Evolutionary conservation across 177 flowering plant genomes (phyloP).

Genomic region (Telopea speciosissima): DNA sequence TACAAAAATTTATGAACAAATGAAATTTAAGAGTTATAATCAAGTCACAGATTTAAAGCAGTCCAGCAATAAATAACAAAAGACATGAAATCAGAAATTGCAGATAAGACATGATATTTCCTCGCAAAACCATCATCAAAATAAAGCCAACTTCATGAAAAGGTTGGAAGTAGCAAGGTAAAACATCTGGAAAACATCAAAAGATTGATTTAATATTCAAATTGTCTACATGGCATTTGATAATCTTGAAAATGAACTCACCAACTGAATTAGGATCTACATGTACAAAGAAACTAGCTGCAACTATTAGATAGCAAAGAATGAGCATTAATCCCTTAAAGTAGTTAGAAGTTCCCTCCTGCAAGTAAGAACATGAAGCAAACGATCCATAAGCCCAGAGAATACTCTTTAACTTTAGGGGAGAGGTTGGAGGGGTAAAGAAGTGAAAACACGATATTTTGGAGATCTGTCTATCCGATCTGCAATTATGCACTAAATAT

Average conservation of each 20-base stretch:
- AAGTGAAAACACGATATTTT: no score
- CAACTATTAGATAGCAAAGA: slow-evolving; percentile 79
- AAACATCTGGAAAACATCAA: neutral
- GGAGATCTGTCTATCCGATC: neutral
- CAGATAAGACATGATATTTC: no score
- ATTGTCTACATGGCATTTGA: neutral
- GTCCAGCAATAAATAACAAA: neutral
- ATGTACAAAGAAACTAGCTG: slow-evolving; percentile 87
- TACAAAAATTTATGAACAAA: no score
- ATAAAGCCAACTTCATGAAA: neutral
- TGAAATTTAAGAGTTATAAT: neutral
- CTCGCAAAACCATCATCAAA: neutral
- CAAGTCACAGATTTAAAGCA: neutral
- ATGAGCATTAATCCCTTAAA: slow-evolving; percentile 88
- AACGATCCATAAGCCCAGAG: neutral
- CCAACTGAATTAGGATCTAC: slow-evolving; percentile 49
- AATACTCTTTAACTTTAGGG: neutral
- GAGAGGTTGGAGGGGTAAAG: neutral
- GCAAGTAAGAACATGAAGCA: slow-evolving; percentile 16
- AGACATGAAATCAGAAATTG: neutral
- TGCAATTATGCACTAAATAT: neutral
- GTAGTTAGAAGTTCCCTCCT: slow-evolving; percentile 93
- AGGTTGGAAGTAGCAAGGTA: neutral
- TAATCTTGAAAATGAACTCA: slow-evolving; percentile 23
- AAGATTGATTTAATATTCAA: neutral